A percentile compares a stretch with the other conserved stretches of the same genome.
Conservation (phyloP, 768 basidiomycete genomes). For the Porpolomopsis calyptriformis region DNA sequence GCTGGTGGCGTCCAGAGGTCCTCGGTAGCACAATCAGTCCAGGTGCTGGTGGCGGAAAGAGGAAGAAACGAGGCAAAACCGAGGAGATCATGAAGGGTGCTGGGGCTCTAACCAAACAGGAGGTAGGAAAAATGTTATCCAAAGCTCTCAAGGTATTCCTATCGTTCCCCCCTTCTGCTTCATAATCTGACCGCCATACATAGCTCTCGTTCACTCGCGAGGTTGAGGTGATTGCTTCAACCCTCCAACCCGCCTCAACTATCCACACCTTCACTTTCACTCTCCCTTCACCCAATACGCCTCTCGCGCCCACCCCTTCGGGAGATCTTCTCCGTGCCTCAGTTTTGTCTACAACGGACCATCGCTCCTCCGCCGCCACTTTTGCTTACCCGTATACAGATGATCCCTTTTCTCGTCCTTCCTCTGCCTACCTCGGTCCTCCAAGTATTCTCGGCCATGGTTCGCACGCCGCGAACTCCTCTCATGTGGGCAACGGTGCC, state of each 20-base stretch:
- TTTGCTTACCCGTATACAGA: conserved; percentile 67
- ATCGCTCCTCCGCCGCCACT: conserved; percentile 58
- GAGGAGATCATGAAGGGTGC: conserved; percentile 65
- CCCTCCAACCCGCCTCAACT: conserved; percentile 85
- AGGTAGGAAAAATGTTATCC: conserved; percentile 82
- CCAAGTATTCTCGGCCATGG: conserved; percentile 49
- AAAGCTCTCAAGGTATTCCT: conserved; percentile 74
- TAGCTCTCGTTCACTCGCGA: conserved; percentile 88
- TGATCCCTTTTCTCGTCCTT: conserved; percentile 71
- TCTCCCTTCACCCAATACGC: conserved; percentile 65
- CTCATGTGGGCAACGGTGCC: conserved; percentile 21
- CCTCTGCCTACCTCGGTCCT: conserved; percentile 73
- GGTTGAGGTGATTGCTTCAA: conserved; percentile 91
- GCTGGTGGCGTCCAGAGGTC: conserved; percentile 89
- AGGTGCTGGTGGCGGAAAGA: conserved; percentile 71
- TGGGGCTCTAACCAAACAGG: conserved; percentile 73
- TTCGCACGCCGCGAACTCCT: conserved; percentile 23
- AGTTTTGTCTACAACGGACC: conserved; percentile 53
- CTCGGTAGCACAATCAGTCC: conserved; percentile 81
- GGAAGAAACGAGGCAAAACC: conserved; percentile 54
- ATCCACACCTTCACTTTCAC: conserved; percentile 88
- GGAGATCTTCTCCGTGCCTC: conserved; percentile 66
- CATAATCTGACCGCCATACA: background rate
- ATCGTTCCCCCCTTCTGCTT: conserved; percentile 4
- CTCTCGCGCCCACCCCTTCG: conserved; percentile 63